Conservation (phyloP, 2,329 filamentous ascomycete genomes). For the Colletotrichum sublineola region DNA sequence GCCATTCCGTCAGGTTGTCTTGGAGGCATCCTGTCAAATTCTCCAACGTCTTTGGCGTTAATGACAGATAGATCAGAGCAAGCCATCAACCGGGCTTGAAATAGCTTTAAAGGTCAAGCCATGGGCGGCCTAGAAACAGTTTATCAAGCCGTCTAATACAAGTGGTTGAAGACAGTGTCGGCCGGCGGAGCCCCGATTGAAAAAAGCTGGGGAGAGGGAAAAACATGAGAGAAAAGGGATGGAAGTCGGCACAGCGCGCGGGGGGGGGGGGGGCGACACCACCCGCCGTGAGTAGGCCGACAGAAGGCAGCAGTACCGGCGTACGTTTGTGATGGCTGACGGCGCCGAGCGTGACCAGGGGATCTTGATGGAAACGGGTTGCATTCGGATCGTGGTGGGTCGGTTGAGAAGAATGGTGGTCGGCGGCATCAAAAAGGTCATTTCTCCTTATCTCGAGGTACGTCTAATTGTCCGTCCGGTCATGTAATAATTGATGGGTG, state of each 20-base stretch:
- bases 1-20: conserved; percentile 2
- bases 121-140: background rate
- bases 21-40: background rate
- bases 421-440: background rate
- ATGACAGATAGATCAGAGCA: background rate
- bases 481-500: background rate
- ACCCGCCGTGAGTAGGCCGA: no score
- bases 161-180: conserved; percentile 1
- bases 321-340: background rate
- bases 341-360: conserved; percentile 16
- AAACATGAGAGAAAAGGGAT: background rate
- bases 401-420: background rate
- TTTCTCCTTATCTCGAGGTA: background rate
- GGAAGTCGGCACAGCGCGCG: no score
- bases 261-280: no score
- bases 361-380: conserved; percentile 17
- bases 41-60: background rate
- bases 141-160: background rate
- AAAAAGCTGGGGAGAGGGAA: conserved; percentile 16
- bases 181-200: conserved; percentile 9
- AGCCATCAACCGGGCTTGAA: background rate
- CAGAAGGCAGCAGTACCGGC: background rate
- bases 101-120: background rate
- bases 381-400: conserved; percentile 6
- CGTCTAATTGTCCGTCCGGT: background rate